These are phyloP conservation scores for Castanea sativa DNA, from an alignment of 306 rosid species.

Conservation along the genomic window DNA sequence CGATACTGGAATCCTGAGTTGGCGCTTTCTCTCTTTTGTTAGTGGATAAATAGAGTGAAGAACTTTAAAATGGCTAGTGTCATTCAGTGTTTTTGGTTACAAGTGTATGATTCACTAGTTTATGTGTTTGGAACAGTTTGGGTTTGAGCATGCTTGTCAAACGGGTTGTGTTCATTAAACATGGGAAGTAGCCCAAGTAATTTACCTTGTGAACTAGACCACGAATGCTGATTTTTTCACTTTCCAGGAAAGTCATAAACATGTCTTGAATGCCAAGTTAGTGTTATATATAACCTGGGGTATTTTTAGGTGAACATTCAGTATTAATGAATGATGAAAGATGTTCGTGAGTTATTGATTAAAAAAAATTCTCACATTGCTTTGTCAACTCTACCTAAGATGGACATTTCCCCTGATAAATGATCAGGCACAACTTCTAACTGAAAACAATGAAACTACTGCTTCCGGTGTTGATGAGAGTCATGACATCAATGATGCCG, in stretches of 20 bases:
- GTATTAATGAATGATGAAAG: not conserved
- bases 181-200: not conserved
- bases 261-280: not conserved
- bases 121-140: not conserved
- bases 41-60: not conserved
- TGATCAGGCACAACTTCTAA: constrained; percentile 64
- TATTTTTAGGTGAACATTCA: not conserved
- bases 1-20: no score
- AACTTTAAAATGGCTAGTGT: not conserved
- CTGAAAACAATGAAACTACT: constrained; percentile 36
- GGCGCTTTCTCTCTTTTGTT: no score
- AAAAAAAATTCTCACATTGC: not conserved
- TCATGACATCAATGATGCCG: constrained; percentile 32
- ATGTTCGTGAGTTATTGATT: not conserved
- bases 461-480: constrained; percentile 38
- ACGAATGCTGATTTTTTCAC: not conserved
- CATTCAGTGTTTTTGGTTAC: not conserved
- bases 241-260: not conserved
- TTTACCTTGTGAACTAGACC: not conserved
- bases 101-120: not conserved
- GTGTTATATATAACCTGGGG: not conserved
- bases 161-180: not conserved
- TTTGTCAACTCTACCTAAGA: not conserved
- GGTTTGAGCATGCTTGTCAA: not conserved
- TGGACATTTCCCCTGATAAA: constrained; percentile 4